Base-by-base conservation (phyloP, 2,329 filamentous ascomycete genomes). In the Aureobasidium sp. region DNA sequence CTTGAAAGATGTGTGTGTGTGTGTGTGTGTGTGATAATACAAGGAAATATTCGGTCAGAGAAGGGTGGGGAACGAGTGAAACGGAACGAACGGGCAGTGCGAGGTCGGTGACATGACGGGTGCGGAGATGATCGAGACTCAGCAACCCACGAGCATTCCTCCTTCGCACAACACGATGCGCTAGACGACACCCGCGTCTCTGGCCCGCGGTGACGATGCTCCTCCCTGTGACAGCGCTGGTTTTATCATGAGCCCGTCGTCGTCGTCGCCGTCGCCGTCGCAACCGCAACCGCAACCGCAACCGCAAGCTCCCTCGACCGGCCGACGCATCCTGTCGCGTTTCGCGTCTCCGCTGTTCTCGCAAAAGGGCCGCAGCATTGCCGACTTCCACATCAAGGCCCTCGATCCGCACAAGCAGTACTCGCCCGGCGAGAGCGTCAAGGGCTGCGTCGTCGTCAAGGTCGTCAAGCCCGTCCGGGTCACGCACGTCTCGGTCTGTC, bases 401-500 rank as follows among this genome's bases (percentile, higher is more conserved):
- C 79, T 87, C 64, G 86, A 91, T 64, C 87, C 87, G 11, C 84
- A 90, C 68, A 83, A 83, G 59, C 83, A 86, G 62, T 90, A 90
- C 68, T 76, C 75, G 22, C 85, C 86, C 3, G 87, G 87, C 56
- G 87, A 91, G 64, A 73, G 83, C 59, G 85, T 93, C 41, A 80
- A 78, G 55, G 88, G 88, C 51, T 79, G 79, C 58, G 86, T 91
- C 42, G 76, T 88, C 56, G 72, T 91, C 61, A 84, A 81, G 54
- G 79, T 89, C 30, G 73, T 85, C 61, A 89, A 89, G 68, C 83
- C 87, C 16, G 71, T 89, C 57, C 79, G 86, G 61, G 81, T 93
- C 62, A 91, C 88, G 6, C 88, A 93, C 71, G 75, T 93, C 44
- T 86, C 86, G 10, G 84, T 91, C 57, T 80, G 83, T 56, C 72